These are phyloP conservation scores for Poa annua DNA, from an alignment of 176 grass and related monocot species.

Conservation along the genomic window DNA sequence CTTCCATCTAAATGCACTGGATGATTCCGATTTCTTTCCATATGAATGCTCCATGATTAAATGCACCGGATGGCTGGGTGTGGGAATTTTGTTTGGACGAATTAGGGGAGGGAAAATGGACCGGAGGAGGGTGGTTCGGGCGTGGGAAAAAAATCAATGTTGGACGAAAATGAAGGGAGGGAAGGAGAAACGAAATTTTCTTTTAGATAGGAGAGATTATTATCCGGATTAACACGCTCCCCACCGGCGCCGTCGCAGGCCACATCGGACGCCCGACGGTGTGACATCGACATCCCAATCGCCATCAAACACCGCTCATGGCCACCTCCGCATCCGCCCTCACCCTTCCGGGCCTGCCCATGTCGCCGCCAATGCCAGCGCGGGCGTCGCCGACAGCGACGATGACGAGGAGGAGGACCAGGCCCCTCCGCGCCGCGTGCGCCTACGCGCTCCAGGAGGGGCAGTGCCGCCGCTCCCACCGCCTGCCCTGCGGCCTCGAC, in stretches of 20 bases:
- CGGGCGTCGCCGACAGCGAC: neutral
- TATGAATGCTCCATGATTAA: no score
- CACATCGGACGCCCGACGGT: neutral
- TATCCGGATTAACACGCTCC: neutral
- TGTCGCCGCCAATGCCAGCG: slow-evolving; percentile 2
- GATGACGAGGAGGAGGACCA: neutral
- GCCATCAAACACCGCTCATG: slow-evolving; percentile 19
- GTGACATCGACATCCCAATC: slow-evolving; percentile 9
- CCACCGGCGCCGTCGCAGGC: neutral
- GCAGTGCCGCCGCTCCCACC: slow-evolving; percentile 73
- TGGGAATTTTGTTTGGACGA: no score
- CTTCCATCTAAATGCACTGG: no score
- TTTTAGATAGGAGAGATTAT: no score
- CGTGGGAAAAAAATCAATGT: no score
- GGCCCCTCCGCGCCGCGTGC: slow-evolving; percentile 25
- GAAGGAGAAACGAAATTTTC: no score
- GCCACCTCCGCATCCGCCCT: slow-evolving; percentile 12
- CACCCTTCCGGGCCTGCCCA: neutral
- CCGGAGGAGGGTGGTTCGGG: no score
- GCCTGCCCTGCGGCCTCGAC: slow-evolving; percentile 74
- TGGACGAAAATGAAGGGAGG: no score
- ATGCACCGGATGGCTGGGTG: no score
- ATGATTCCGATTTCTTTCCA: no score
- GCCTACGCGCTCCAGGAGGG: slow-evolving; percentile 71
- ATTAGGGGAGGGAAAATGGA: no score